phyloP scores from a whole-genome alignment of 2,329 filamentous ascomycete genomes.

The Phialemonium atrogriseum region DNA sequence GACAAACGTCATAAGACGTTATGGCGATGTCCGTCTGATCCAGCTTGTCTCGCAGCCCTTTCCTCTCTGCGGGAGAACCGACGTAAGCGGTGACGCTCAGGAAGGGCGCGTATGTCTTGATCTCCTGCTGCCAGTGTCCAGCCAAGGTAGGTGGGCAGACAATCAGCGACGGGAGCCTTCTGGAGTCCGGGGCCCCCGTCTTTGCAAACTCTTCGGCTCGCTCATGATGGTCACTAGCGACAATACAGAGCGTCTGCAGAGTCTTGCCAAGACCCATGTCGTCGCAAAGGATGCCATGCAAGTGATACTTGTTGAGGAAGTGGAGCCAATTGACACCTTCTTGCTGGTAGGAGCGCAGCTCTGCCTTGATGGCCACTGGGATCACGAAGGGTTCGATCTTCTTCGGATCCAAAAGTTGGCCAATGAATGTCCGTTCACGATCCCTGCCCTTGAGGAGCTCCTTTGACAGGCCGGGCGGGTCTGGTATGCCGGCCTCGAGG shows the following conservation, averaged over 20 bases:
- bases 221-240: conserved; percentile 93
- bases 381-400: conserved; percentile 94
- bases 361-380: conserved; percentile 93
- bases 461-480: conserved; percentile 85
- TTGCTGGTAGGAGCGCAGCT: conserved; percentile 93
- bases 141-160: conserved; percentile 94
- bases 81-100: conserved; percentile 84
- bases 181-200: conserved; percentile 68
- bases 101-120: conserved; percentile 93
- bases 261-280: conserved; percentile 99
- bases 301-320: conserved; percentile 95
- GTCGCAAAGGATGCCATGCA: conserved; percentile 96
- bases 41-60: conserved; percentile 60
- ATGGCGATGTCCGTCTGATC: conserved; percentile 84
- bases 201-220: conserved; percentile 83
- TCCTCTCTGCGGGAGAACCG: conserved; percentile 74
- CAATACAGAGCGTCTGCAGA: conserved; percentile 92
- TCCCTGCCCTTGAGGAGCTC: conserved; percentile 85
- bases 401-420: conserved; percentile 90
- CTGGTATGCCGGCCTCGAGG: conserved; percentile 92
- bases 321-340: conserved; percentile 98
- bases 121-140: conserved; percentile 97
- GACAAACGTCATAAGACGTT: conserved; percentile 95
- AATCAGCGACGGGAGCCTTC: conserved; percentile 81
- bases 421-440: conserved; percentile 90